Base-by-base conservation (phyloP, 768 basidiomycete species). In the Agaricus bisporus region DNA sequence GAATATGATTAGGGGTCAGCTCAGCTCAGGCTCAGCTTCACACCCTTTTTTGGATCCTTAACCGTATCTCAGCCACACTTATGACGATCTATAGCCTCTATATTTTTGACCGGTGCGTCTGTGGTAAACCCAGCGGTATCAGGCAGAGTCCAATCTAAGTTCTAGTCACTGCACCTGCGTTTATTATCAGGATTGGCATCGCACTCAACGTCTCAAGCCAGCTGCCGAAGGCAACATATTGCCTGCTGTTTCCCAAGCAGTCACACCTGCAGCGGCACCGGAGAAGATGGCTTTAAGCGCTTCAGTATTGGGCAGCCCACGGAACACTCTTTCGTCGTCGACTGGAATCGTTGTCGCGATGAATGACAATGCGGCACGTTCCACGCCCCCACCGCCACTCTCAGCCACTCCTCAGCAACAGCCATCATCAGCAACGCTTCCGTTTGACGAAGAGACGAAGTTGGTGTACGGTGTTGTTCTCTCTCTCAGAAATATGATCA, bases 401-500 rank as follows among this genome's bases (percentile, higher is more conserved):
- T 32, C 32, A 32, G 1, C 32, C n/a, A 36, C 63, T 29, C 68
- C 72, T 25, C 55, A 71, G 22, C 71, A 70, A 61, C 61, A 69
- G 70, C 60, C 61, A 68, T 61, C 67, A 0, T 61, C 67, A 28
- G 59, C 72, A 17, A 32, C 76, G 9, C 73, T 99, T 17, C 76
- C 95, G 5, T 98, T 99, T 60, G 97, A 99, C 64, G 97, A 99
- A 67, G 95, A 99, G 68, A 86, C 87, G 1, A 99, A 99, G 66
- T 79, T 99, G 56, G 95, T 99, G 0, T 99, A 98, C 66, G 97
- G 97, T 52, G 91, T 99, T 50, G 77, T 98, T 12, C 74, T 98
- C 41, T 94, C 91, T 6, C 65, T 99, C 60, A 73, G 92, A 51
- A 94, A 92, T 68, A 95, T 98, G 94, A 75, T 95, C 64, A 95